phyloP scores from a whole-genome alignment of 495 filamentous ascomycete species.

The Podospora tetraspora region DNA sequence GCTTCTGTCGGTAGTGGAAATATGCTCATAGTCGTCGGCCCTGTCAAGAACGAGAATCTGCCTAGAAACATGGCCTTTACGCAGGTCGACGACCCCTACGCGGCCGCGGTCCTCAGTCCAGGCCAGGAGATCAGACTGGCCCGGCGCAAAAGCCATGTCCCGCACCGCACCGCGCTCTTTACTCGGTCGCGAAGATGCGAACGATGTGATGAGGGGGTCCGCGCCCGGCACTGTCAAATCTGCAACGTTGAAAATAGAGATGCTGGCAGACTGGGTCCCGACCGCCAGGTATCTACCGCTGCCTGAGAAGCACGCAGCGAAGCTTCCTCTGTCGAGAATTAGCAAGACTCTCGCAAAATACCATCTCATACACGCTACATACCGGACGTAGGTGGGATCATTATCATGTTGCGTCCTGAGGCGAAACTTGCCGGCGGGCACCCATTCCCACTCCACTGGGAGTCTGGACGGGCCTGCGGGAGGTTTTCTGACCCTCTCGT shows the following conservation, averaged over 20 bases:
- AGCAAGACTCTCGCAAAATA: background rate
- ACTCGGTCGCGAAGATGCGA: constrained; percentile 54
- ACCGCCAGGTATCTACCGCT: constrained; percentile 50
- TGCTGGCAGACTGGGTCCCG: constrained; percentile 53
- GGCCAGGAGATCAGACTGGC: constrained; percentile 83
- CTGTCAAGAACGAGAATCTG: constrained; percentile 66
- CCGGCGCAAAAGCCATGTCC: constrained; percentile 85
- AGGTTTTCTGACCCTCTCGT: constrained; percentile 39
- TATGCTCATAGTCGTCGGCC: constrained; percentile 50
- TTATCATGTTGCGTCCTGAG: constrained; percentile 45
- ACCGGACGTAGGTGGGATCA: constrained; percentile 41
- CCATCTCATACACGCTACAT: background rate
- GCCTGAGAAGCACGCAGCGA: constrained; percentile 50
- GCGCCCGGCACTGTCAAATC: constrained; percentile 32
- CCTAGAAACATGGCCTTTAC: constrained; percentile 66
- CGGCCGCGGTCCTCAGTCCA: constrained; percentile 89
- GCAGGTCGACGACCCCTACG: constrained; percentile 78
- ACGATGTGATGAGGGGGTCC: constrained; percentile 40
- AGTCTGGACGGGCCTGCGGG: constrained; percentile 4
- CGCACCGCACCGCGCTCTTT: constrained; percentile 71
- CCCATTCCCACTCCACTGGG: constrained; percentile 36
- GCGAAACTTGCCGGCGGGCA: constrained; percentile 35
- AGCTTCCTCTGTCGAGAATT: constrained; percentile 42
- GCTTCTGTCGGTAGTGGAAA: constrained; percentile 37
- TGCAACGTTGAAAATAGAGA: constrained; percentile 47